These are phyloP conservation scores for Platanthera zijinensis DNA, from an alignment of 106 monocot genomes.

Conservation along the genomic window DNA sequence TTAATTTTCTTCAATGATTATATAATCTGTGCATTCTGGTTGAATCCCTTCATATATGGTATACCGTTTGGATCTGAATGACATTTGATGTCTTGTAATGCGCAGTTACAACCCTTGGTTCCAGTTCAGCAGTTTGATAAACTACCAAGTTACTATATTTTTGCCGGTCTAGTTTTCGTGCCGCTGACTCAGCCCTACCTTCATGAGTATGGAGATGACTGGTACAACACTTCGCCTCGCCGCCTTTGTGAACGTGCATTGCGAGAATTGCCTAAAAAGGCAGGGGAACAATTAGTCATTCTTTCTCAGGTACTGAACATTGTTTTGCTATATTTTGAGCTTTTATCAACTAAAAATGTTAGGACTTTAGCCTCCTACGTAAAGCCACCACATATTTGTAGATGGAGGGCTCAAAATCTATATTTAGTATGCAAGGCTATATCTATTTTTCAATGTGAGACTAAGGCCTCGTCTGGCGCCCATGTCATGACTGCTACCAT, in stretches of 20 bases:
- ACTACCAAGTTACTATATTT: slow-evolving; percentile 93
- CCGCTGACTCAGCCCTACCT: slow-evolving; percentile 96
- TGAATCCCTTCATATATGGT: neutral
- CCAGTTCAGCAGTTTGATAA: slow-evolving; percentile 97
- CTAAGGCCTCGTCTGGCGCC: no score
- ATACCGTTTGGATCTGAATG: neutral
- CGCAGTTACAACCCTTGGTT: slow-evolving; percentile 90
- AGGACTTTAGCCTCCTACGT: no score
- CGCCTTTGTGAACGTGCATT: slow-evolving; percentile 90
- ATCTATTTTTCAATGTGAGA: no score
- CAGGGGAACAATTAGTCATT: slow-evolving; percentile 81
- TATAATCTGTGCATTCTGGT: neutral
- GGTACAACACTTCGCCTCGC: slow-evolving; percentile 95
- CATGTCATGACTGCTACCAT: no score
- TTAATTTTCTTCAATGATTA: neutral
- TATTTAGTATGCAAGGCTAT: no score
- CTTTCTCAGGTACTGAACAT: slow-evolving; percentile 82
- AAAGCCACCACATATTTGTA: no score
- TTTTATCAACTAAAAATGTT: no score
- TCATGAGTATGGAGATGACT: slow-evolving; percentile 98
- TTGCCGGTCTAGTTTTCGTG: slow-evolving; percentile 93
- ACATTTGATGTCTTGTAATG: slow-evolving; percentile 9
- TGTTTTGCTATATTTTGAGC: no score
- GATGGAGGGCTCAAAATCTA: no score
- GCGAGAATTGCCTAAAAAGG: slow-evolving; percentile 74